Base-by-base conservation (phyloP, 2,329 filamentous ascomycete species). In the Penicillium polonicum region DNA sequence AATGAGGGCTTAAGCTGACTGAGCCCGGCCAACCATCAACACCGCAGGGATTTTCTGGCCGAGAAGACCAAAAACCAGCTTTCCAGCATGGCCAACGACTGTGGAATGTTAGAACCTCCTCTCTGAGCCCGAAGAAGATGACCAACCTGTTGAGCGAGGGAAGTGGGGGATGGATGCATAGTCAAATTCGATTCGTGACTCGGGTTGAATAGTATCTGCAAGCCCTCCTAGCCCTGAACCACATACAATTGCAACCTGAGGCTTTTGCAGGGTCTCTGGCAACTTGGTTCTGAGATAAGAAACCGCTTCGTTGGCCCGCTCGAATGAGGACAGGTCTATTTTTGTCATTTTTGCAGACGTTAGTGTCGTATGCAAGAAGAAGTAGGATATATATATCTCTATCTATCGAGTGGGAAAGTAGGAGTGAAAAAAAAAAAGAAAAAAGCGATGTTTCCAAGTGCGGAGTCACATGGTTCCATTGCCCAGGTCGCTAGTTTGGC, bases 221-320 rank as follows among this genome's bases (percentile, higher is more conserved):
- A 88, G 79, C 2, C 84, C 85, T 41, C 85, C 85, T 9, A 88
- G 73, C 4, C 86, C 85, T 49, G 84, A 87, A 33, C 85, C 85
- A 68, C 85, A 88, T 25, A 88, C 81, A 55, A 88, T 85, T 39
- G 84, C 86, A 60, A 88, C 79, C 57, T 79, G 78, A 12, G 85
- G 85, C 2, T 74, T 72, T 54, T 81, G 76, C n/a, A 85, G 69
- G 17, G 69, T 59, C 41, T 71, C 68, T 17, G 84, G 83, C n/a
- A 87, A 69, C 46, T 74, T 74, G 23, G 74, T 68, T 49, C 76
- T 78, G 23, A 88, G 70, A 64, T 80, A 82, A 17, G 73, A 65
- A 52, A 78, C 78, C 1, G 85, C 82, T 64, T 84, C 82, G 43
- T 68, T 65, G n/a, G 71, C 72, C 56, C 69, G 69, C n/a, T 71